Base-by-base conservation (phyloP, 179 eudicot species). In the Corrigiola litoralis region DNA sequence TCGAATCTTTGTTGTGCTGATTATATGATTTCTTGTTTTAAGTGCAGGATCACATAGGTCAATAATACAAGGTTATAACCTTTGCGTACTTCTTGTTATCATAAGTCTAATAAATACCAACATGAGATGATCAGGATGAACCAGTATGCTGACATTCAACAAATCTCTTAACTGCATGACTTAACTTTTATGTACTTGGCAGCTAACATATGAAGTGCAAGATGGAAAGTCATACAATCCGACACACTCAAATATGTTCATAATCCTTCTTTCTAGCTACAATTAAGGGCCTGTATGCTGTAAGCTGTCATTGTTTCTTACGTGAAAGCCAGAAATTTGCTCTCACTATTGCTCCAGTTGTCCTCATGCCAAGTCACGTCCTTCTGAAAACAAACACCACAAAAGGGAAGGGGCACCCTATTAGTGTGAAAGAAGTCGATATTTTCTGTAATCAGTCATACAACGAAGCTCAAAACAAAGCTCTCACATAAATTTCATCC, bases 301-400 rank as follows among this genome's bases (percentile, higher is more conserved):
- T 10, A 31, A 13, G 28, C 53, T 44, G 25, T 57, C 5, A 54
- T 14, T 28, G 47, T 41, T 27, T 44, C 95, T 85, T 81, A 95
- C 99, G 95, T 95, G 70, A 95, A 87, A 52, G 96, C 99, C 56
- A 95, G 88, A 61, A 95, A 95, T 86, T 85, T 95, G 77, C 97
- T 91, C 80, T 91, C 99, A 29, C 59, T 29, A 70, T 95, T 95
- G 69, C 75, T 79, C 99, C 99, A 95, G 67, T 95, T 90, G 77
- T 88, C 84, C 79, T 95, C 99, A 65, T 91, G 97, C 99, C 99
- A 95, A 0, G 96, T 88, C 58, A 95, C 90, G 17, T 85, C 92
- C 37, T 70, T 75, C 99, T 95, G 95, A 72, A 74, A 18, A 33
- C 54, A 11, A 31, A 33, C 28, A 41, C 3, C 3, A 55, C 1